Conservation (phyloP, 2,329 filamentous ascomycete species). For the Blumeriella jaapii region DNA sequence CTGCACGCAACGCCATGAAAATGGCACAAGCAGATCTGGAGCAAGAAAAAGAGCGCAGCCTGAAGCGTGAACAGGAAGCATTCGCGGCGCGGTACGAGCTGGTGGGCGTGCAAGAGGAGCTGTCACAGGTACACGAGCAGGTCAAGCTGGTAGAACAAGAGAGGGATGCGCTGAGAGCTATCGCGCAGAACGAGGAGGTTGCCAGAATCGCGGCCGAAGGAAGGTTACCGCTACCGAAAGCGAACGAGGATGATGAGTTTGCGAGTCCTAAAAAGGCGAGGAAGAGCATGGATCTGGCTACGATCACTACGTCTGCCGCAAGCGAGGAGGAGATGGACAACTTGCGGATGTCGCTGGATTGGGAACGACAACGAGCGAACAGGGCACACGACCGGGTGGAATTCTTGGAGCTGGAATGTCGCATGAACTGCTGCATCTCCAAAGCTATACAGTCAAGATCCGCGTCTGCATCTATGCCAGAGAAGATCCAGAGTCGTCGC, state of each 20-base stretch:
- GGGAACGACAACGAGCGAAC: constrained; percentile 46
- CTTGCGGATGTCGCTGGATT: constrained; percentile 33
- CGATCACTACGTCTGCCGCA: constrained; percentile 42
- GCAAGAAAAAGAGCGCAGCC: constrained; percentile 50
- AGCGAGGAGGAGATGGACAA: constrained; percentile 35
- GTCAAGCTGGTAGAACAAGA: constrained; percentile 60
- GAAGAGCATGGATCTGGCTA: constrained; percentile 35
- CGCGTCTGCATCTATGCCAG: neutral
- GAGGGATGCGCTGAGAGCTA: constrained; percentile 61
- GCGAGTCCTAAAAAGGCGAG: constrained; percentile 45
- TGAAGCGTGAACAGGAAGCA: constrained; percentile 55
- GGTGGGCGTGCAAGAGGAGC: constrained; percentile 53
- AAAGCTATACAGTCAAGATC: constrained; percentile 19
- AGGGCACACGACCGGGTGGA: constrained; percentile 63
- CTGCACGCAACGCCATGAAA: constrained; percentile 40
- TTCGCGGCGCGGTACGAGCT: constrained; percentile 56
- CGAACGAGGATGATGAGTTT: constrained; percentile 48
- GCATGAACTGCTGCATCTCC: constrained; percentile 55
- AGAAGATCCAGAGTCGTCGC: constrained; percentile 4
- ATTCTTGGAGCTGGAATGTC: constrained; percentile 65
- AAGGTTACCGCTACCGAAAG: constrained; percentile 50
- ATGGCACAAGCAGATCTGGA: constrained; percentile 47
- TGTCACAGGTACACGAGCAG: constrained; percentile 50
- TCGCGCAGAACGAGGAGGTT: constrained; percentile 62
- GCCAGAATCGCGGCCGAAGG: constrained; percentile 62